Evolutionary conservation across 2,329 filamentous ascomycete genomes (phyloP).

Genomic region (Beauveria medogensis): DNA sequence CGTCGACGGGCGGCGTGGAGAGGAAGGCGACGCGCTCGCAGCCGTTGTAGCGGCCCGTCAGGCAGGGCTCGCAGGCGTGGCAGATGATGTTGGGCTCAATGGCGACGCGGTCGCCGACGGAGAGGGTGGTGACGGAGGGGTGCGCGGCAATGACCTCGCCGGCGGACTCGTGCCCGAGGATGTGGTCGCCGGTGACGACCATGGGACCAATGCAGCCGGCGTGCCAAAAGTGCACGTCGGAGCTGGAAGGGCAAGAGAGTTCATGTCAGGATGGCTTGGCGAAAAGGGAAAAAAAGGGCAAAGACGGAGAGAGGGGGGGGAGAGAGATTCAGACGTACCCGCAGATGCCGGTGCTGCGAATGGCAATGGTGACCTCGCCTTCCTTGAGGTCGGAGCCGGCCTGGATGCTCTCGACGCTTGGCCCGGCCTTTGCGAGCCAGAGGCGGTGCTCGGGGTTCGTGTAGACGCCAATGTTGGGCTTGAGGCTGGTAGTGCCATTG

Average conservation of each 20-base stretch:
- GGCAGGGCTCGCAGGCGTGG: conserved; percentile 79
- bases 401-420: conserved; percentile 65
- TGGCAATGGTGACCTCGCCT: conserved; percentile 79
- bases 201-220: conserved; percentile 92
- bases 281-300: no score
- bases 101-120: conserved; percentile 83
- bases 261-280: not conserved
- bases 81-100: conserved; percentile 94
- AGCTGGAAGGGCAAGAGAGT: conserved; percentile 41
- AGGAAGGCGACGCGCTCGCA: conserved; percentile 81
- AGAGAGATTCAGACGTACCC: conserved; percentile 46
- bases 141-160: conserved; percentile 77
- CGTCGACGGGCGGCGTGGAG: conserved; percentile 82
- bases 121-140: conserved; percentile 67
- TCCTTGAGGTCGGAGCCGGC: conserved; percentile 60
- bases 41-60: conserved; percentile 91
- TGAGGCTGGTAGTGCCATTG: conserved; percentile 27
- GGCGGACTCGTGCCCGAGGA: conserved; percentile 89
- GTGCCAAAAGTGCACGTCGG: conserved; percentile 96
- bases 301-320: not conserved
- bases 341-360: conserved; percentile 95
- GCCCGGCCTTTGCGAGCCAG: conserved; percentile 75
- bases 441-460: conserved; percentile 89
- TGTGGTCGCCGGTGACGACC: conserved; percentile 82
- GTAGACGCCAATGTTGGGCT: conserved; percentile 91